Evolutionary conservation across 2,329 filamentous ascomycete genomes (phyloP), one percentile per base, ranked within the genome.

Genomic region (Byssochlamys sp.): DNA sequence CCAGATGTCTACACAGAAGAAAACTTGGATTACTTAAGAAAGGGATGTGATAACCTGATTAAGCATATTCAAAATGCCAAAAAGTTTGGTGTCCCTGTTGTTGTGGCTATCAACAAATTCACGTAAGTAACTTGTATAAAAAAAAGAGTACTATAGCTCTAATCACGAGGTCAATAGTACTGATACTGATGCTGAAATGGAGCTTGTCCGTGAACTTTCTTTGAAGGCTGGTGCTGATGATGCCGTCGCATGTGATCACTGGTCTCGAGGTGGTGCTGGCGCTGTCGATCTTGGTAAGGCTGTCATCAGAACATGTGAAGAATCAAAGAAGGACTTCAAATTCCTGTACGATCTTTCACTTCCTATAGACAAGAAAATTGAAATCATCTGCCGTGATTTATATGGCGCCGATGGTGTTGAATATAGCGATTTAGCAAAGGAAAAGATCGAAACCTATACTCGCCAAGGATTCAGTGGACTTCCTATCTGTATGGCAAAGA

Each of bases 61-160:
- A 97, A 97, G 80, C 94, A 99, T 71, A 95, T 99, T 65, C 77
- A 84, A 65, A 97, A 97, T 65, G 94, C 94, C 57, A 90, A 84
- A 73, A 80, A 84, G 11, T 99, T 95, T 68, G 94, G 94, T 49
- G 84, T 96, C 24, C 92, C 94, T 4, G 92, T 99, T 5, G 88
- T 99, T 14, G 92, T 99, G 11, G 94, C 92, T 55, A 94, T 99
- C 80, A 99, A 99, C 81, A 90, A 89, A 74, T 96, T 99, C 73
- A n/a, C n/a, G n/a, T n/a, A n/a, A n/a, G n/a, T n/a, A n/a, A n/a
- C n/a, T n/a, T n/a, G n/a, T n/a, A n/a, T n/a, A n/a, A n/a, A n/a
- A n/a, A n/a, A n/a, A n/a, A n/a, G n/a, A n/a, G n/a, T n/a, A n/a
- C n/a, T n/a, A n/a, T n/a, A n/a, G n/a, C n/a, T n/a, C n/a, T n/a